Evolutionary conservation across 208 protist genomes (phyloP), one percentile per base, ranked within the genome.

Genomic region (Phytomonas serpens): DNA sequence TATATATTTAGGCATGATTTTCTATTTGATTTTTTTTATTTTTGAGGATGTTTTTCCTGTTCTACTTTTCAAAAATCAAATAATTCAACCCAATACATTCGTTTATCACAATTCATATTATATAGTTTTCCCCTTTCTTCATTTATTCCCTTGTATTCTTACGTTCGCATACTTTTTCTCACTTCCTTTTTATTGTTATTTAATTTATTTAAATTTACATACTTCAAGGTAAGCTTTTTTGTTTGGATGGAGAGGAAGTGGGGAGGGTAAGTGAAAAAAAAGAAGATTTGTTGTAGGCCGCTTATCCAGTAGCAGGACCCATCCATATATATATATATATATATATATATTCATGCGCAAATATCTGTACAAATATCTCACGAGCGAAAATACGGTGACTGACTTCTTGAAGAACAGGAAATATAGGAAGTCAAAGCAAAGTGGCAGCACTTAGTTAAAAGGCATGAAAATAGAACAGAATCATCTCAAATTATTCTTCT

Each of bases 101-200:
- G 36, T 38, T 38, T 4, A 38, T 40, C 32, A 69, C 30, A 38
- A 47, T 47, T 2, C 65, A 37, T 69, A 51, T 47, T 69, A 30
- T 69, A 51, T 37, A 51, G 27, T 3, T 38, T 11, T 69, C 30
- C 27, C 65, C 40, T 69, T 37, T 47, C 65, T 69, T 37, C 34
- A 47, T 40, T 69, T 30, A 27, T 27, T 10, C 30, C n/a, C 66
- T 68, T 67, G 32, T 36, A 47, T 73, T 73, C 27, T 68, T 73
- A 40, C 61, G 7, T 23, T 73, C n/a, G 23, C 30, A 52, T 73
- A 14, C 33, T 27, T 61, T 72, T n/a, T 23, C 33, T 34, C 29
- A 47, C 7, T 31, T 51, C 30, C 30, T 68, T 73, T 66, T 71
- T 71, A 38, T 71, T 57, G 33, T 62, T 71, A 29, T 23, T 36